A percentile compares a stretch with the other conserved stretches of the same genome.
Evolutionary conservation across 768 basidiomycete species (phyloP).

Genomic region (Sporobolomyces roseus): DNA sequence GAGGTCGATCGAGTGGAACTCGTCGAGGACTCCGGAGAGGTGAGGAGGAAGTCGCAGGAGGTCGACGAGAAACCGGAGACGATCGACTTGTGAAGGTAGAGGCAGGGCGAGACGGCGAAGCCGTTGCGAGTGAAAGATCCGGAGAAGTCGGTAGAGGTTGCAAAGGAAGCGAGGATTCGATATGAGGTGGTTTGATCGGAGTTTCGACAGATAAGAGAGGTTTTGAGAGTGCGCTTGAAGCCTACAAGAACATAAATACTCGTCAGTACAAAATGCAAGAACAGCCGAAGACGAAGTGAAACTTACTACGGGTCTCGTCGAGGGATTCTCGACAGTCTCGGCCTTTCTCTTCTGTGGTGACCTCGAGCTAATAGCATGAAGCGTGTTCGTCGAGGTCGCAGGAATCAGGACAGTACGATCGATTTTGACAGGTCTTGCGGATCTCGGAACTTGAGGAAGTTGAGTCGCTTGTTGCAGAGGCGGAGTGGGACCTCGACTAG

Average conservation of each 20-base stretch:
- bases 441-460: neutral
- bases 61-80: neutral
- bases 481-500: too few relatives aligned
- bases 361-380: neutral
- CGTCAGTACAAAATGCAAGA: too few relatives aligned
- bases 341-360: neutral
- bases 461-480: neutral
- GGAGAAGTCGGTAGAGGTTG: conserved; percentile 8
- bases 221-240: neutral
- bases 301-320: neutral
- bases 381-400: too few relatives aligned
- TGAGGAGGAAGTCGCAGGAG: neutral
- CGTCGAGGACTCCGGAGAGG: conserved; percentile 27
- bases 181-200: too few relatives aligned
- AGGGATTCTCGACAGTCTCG: neutral
- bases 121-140: neutral
- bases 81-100: too few relatives aligned
- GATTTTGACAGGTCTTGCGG: neutral
- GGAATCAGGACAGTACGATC: neutral
- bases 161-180: neutral
- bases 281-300: neutral
- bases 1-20: neutral
- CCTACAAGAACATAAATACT: neutral
- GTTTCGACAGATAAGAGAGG: too few relatives aligned
- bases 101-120: too few relatives aligned